These are phyloP conservation scores for Metschnikowia cubensis DNA, from an alignment of 805 yeast species.

Conservation along the genomic window DNA sequence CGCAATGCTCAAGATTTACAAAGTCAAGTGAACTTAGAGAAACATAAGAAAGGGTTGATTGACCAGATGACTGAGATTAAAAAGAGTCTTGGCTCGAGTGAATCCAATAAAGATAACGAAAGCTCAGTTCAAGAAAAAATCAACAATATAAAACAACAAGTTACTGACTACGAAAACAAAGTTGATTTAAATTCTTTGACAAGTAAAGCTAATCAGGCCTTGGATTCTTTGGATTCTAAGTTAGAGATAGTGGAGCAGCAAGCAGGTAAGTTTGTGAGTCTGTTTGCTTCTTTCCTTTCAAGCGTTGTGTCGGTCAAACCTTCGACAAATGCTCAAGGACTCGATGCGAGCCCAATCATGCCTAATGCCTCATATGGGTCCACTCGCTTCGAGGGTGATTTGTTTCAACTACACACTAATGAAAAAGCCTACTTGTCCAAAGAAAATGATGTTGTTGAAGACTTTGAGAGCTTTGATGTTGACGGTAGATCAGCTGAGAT, in stretches of 20 bases:
- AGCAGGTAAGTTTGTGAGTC: conserved; percentile 58
- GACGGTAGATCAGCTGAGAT: conserved; percentile 51
- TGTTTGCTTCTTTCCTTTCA: conserved; percentile 54
- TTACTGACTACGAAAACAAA: conserved; percentile 13
- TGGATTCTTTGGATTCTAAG: conserved; percentile 67
- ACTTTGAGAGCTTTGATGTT: conserved; percentile 31
- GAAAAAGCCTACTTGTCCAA: conserved; percentile 19
- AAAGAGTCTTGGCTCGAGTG: conserved; percentile 19
- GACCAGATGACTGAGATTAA: conserved; percentile 28
- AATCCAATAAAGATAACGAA: conserved; percentile 9
- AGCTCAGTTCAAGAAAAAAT: conserved; percentile 27
- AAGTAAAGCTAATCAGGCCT: conserved; percentile 47
- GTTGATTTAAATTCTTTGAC: conserved; percentile 24
- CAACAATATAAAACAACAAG: conserved; percentile 18
- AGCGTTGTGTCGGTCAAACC: conserved; percentile 27
- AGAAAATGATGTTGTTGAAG: conserved; percentile 14
- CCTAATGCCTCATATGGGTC: conserved; percentile 30
- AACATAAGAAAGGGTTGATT: conserved; percentile 25
- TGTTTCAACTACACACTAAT: conserved; percentile 37
- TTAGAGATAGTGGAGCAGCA: conserved; percentile 68
- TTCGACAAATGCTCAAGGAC: conserved; percentile 7
- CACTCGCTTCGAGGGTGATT: conserved; percentile 36
- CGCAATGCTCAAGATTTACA: conserved; percentile 29
- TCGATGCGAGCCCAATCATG: conserved; percentile 12
- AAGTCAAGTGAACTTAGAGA: conserved; percentile 27